Conservation (phyloP, 2,329 filamentous ascomycete species). For the Xenoacremonium recifei region DNA sequence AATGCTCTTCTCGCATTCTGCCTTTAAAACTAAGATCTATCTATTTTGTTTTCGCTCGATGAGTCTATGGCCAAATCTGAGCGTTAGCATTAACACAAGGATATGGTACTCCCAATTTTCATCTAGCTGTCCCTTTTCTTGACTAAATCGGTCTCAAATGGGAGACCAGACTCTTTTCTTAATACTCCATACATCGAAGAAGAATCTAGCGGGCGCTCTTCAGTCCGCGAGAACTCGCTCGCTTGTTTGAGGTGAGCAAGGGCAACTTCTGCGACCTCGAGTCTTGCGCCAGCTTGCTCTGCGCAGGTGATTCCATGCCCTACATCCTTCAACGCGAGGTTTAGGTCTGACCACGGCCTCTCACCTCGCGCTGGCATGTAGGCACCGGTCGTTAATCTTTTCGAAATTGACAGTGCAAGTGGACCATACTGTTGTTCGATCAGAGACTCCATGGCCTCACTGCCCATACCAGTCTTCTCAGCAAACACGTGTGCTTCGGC, state of each 20-base stretch:
- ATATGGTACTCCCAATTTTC: too few species aligned
- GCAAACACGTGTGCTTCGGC: constrained; percentile 50
- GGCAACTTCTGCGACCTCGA: constrained; percentile 43
- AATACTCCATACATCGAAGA: constrained; percentile 50
- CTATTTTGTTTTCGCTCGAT: too few species aligned
- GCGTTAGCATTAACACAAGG: too few species aligned
- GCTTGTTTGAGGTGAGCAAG: constrained; percentile 43
- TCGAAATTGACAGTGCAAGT: constrained; percentile 35
- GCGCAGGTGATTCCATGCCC: constrained; percentile 46
- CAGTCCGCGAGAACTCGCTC: constrained; percentile 33
- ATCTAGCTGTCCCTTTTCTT: constrained; percentile 32
- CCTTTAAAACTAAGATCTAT: too few species aligned
- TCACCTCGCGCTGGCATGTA: constrained; percentile 34
- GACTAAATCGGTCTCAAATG: constrained; percentile 41
- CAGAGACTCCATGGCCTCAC: constrained; percentile 39
- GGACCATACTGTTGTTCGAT: constrained; percentile 40
- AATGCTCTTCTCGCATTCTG: too few species aligned
- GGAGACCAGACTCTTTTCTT: constrained; percentile 39
- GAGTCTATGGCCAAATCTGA: too few species aligned
- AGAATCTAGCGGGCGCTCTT: constrained; percentile 42
- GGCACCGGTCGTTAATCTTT: constrained; percentile 36
- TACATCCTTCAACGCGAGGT: constrained; percentile 52
- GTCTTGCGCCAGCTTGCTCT: constrained; percentile 32
- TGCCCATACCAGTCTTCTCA: constrained; percentile 41
- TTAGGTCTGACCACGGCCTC: constrained; percentile 46